These are phyloP conservation scores for Pichia sp. DNA, from an alignment of 1,139 yeast species.

Conservation along the genomic window DNA sequence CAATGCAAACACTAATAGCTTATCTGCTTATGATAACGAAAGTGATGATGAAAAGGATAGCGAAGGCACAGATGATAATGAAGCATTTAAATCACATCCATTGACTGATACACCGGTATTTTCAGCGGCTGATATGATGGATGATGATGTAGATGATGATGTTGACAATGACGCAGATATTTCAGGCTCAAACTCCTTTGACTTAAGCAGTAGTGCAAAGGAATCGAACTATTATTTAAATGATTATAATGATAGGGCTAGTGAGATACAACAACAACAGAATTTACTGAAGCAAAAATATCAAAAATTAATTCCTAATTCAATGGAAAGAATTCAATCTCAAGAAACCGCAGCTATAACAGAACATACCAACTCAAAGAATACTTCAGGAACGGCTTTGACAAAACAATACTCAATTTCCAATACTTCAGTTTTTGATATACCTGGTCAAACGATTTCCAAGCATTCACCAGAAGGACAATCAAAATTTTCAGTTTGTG, in stretches of 20 bases:
- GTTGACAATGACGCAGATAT: neutral
- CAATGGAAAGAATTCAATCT: slow-evolving; percentile 6
- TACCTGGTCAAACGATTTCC: slow-evolving; percentile 87
- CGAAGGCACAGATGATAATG: neutral
- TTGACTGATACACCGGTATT: slow-evolving; percentile 9
- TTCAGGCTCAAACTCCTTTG: neutral
- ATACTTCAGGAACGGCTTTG: neutral
- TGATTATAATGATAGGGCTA: neutral
- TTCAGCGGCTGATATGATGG: neutral
- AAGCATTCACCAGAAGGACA: slow-evolving; percentile 79
- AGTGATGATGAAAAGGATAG: slow-evolving; percentile 18
- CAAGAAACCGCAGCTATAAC: slow-evolving; percentile 4
- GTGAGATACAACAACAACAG: neutral
- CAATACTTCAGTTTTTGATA: slow-evolving; percentile 48
- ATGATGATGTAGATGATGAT: neutral
- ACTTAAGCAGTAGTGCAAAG: neutral
- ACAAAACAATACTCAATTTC: neutral
- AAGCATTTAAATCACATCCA: slow-evolving; percentile 6
- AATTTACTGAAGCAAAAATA: neutral
- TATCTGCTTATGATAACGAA: slow-evolving; percentile 17
- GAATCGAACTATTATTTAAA: neutral
- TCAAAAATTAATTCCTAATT: neutral
- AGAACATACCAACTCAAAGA: neutral
- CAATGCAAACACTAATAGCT: neutral
- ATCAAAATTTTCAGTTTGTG: slow-evolving; percentile 32